Percentiles rank a stretch among this genome's conserved stretches.
Conservation (phyloP, 129 eudicot genomes). For the Chrysanthemum makinoi region DNA sequence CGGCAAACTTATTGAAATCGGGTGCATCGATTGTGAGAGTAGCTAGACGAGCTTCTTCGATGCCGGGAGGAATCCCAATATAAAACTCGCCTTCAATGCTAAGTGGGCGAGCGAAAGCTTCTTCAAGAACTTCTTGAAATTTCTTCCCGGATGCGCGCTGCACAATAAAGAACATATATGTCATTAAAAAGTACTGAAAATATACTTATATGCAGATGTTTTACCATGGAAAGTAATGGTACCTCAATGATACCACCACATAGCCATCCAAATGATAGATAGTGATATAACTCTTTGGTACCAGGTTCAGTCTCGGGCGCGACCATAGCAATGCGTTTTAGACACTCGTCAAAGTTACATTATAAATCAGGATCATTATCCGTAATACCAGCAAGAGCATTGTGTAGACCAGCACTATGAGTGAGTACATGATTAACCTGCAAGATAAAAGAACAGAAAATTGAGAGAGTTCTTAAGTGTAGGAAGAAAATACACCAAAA, state of each 20-base stretch:
- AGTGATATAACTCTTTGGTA: conserved; percentile 62
- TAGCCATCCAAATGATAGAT: conserved; percentile 77
- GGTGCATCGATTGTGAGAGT: too few relatives aligned
- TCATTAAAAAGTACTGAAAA: too few relatives aligned
- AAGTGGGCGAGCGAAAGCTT: too few relatives aligned
- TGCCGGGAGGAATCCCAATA: too few relatives aligned
- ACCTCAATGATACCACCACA: conserved; percentile 94
- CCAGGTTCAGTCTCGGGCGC: conserved; percentile 78
- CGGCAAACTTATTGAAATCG: too few relatives aligned
- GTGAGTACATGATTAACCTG: conserved; percentile 58
- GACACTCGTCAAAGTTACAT: conserved; percentile 62
- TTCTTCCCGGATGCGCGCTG: too few relatives aligned
- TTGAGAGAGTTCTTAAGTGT: background rate
- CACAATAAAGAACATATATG: too few relatives aligned
- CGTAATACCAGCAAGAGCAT: conserved; percentile 50
- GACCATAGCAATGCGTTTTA: conserved; percentile 40
- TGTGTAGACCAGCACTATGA: conserved; percentile 15
- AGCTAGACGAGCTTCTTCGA: too few relatives aligned
- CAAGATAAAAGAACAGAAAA: background rate
- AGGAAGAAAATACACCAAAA: background rate
- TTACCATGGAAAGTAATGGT: background rate
- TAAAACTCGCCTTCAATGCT: too few relatives aligned
- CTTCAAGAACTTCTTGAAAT: too few relatives aligned
- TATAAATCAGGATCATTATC: conserved; percentile 37
- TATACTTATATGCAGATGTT: too few relatives aligned